Percentiles rank a stretch among this genome's conserved stretches.
Conservation (phyloP, 352 stramenopile genomes). For the Phytophthora idaei region DNA sequence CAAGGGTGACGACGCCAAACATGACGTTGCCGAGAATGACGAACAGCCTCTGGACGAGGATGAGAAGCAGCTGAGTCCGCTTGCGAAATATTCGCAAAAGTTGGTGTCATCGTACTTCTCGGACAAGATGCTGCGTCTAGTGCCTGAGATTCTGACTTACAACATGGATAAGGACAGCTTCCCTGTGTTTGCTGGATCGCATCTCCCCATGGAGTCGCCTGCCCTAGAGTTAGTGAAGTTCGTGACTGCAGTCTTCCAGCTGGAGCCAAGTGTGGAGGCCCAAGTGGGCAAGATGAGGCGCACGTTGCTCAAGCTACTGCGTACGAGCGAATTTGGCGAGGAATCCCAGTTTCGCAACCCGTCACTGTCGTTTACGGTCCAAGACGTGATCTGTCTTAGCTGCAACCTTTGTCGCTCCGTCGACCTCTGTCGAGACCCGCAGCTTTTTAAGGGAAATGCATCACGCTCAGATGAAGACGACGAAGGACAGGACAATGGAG, state of each 20-base stretch:
- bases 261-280: slow-evolving; percentile 92
- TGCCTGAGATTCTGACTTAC: slow-evolving; percentile 79
- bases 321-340: slow-evolving; percentile 74
- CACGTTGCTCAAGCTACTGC: slow-evolving; percentile 88
- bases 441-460: slow-evolving; percentile 85
- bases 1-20: slow-evolving; percentile 23
- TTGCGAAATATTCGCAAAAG: slow-evolving; percentile 75
- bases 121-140: slow-evolving; percentile 76
- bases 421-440: slow-evolving; percentile 96
- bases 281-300: slow-evolving; percentile 93
- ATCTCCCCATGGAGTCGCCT: slow-evolving; percentile 84
- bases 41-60: slow-evolving; percentile 54
- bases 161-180: slow-evolving; percentile 76
- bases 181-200: slow-evolving; percentile 83
- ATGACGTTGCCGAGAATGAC: slow-evolving; percentile 28
- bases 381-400: slow-evolving; percentile 96
- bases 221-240: slow-evolving; percentile 98
- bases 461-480: slow-evolving; percentile 28
- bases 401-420: slow-evolving; percentile 96
- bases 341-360: slow-evolving; percentile 94
- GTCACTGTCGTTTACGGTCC: slow-evolving; percentile 94
- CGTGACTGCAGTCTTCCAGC: slow-evolving; percentile 90
- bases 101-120: slow-evolving; percentile 77
- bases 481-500: slow-evolving; percentile 29
- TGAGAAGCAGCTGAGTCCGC: slow-evolving; percentile 52